Conservation (phyloP, 2,329 filamentous ascomycete species). For the Ophiostoma sp. region DNA sequence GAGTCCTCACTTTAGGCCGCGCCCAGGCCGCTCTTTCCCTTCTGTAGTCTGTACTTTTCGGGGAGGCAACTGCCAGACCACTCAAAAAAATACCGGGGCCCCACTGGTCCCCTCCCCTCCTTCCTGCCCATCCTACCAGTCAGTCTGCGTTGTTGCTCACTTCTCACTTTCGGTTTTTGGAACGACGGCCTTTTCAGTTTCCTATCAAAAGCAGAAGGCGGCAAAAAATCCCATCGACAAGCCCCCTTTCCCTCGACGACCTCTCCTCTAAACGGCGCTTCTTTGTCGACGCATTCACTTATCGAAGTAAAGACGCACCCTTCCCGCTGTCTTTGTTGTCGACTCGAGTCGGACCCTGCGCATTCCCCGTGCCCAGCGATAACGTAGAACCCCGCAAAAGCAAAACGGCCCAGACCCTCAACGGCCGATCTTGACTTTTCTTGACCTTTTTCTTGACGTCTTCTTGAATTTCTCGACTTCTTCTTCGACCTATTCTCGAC, state of each 20-base stretch:
- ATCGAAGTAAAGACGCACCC: background rate
- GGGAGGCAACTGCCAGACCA: background rate
- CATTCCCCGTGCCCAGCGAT: background rate
- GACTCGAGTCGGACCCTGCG: background rate
- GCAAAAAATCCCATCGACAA: background rate
- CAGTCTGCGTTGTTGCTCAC: background rate
- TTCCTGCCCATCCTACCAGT: constrained; percentile 1
- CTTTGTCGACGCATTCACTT: background rate
- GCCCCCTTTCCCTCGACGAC: background rate
- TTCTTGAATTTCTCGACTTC: background rate
- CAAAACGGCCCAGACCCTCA: background rate
- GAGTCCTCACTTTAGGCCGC: background rate
- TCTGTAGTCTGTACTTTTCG: background rate
- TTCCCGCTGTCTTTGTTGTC: background rate
- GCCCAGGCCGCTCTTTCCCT: background rate
- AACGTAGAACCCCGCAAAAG: background rate
- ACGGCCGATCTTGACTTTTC: background rate
- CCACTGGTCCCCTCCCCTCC: constrained; percentile 4
- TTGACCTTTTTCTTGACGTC: background rate
- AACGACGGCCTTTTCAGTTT: constrained; percentile 2
- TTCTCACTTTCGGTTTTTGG: constrained; percentile 1
- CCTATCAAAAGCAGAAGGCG: background rate
- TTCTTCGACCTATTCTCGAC: background rate
- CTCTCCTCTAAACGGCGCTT: background rate
- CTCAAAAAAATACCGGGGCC: background rate